Evolutionary conservation across 2,329 filamentous ascomycete species (phyloP).

Genomic region (Hypomyces perniciosus): DNA sequence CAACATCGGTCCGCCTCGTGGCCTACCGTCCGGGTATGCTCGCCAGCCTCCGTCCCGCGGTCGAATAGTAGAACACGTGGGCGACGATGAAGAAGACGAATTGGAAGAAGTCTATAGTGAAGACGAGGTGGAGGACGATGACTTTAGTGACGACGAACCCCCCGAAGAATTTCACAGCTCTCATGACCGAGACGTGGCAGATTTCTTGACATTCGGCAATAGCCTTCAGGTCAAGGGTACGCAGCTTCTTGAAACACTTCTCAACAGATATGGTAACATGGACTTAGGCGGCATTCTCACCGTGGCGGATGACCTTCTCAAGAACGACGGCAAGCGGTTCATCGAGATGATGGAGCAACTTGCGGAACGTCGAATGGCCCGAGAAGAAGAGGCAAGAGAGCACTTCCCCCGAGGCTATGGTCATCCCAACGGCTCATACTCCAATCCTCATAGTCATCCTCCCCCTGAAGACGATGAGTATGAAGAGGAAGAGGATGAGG

Average conservation of each 20-base stretch:
- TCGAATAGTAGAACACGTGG: slow-evolving; percentile 64
- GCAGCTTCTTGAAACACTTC: slow-evolving; percentile 41
- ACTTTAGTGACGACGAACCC: slow-evolving; percentile 59
- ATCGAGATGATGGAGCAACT: slow-evolving; percentile 99
- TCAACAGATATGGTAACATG: slow-evolving; percentile 42
- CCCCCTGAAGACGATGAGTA: slow-evolving; percentile 73
- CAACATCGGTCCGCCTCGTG: slow-evolving; percentile 52
- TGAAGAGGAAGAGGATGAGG: slow-evolving; percentile 59
- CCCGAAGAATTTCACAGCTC: slow-evolving; percentile 62
- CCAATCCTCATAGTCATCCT: slow-evolving; percentile 63
- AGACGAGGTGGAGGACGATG: slow-evolving; percentile 52
- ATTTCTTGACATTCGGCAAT: slow-evolving; percentile 97
- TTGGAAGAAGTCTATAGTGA: slow-evolving; percentile 46
- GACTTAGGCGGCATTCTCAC: slow-evolving; percentile 89
- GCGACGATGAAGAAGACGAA: slow-evolving; percentile 50
- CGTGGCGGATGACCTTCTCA: slow-evolving; percentile 94
- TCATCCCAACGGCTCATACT: slow-evolving; percentile 56
- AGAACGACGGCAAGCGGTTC: slow-evolving; percentile 98
- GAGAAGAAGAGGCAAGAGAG: slow-evolving; percentile 76
- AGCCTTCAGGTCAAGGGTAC: slow-evolving; percentile 88
- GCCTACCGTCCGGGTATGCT: slow-evolving; percentile 51
- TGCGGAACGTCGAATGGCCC: slow-evolving; percentile 92
- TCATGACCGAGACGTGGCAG: slow-evolving; percentile 61
- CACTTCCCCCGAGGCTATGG: slow-evolving; percentile 54
- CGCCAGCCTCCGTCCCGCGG: slow-evolving; percentile 67